These are phyloP conservation scores for Aspergillus japonicus DNA, from an alignment of 2,329 filamentous ascomycete species.

Conservation along the genomic window DNA sequence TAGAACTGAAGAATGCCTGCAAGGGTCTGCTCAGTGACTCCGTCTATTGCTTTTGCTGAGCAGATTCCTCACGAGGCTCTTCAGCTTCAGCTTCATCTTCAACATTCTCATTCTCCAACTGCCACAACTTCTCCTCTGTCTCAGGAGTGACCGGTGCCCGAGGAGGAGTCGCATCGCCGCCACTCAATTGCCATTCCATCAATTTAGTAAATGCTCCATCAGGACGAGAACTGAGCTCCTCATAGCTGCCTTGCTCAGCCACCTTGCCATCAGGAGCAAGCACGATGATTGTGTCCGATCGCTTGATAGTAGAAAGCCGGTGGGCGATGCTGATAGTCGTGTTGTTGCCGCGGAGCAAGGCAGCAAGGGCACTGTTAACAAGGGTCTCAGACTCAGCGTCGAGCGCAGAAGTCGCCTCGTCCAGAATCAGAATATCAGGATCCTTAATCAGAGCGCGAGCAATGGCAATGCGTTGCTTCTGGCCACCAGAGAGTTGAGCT, in stretches of 20 bases:
- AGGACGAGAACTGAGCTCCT: slow-evolving; percentile 68
- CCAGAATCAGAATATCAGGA: slow-evolving; percentile 93
- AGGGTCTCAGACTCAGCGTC: slow-evolving; percentile 96
- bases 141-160: slow-evolving; percentile 32
- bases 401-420: slow-evolving; percentile 92
- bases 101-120: slow-evolving; percentile 42
- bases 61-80: slow-evolving; percentile 5
- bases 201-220: slow-evolving; percentile 87
- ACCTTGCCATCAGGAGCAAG: slow-evolving; percentile 83
- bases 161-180: slow-evolving; percentile 58
- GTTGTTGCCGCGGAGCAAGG: slow-evolving; percentile 79
- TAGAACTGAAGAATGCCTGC: neutral
- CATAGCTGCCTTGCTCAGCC: slow-evolving; percentile 84
- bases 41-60: slow-evolving; percentile 8
- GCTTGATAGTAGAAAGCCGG: slow-evolving; percentile 91
- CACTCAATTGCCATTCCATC: slow-evolving; percentile 99
- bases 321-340: slow-evolving; percentile 98
- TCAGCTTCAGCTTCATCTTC: slow-evolving; percentile 31
- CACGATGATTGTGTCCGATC: slow-evolving; percentile 91
- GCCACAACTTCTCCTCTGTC: slow-evolving; percentile 53
- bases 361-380: slow-evolving; percentile 84
- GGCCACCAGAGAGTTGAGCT: slow-evolving; percentile 89
- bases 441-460: slow-evolving; percentile 91
- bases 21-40: neutral
- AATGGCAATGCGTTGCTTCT: slow-evolving; percentile 97